Evolutionary conservation across 1,139 yeast genomes (phyloP), one percentile per base, ranked within the genome.

Genomic region (Waltiozyma solani): DNA sequence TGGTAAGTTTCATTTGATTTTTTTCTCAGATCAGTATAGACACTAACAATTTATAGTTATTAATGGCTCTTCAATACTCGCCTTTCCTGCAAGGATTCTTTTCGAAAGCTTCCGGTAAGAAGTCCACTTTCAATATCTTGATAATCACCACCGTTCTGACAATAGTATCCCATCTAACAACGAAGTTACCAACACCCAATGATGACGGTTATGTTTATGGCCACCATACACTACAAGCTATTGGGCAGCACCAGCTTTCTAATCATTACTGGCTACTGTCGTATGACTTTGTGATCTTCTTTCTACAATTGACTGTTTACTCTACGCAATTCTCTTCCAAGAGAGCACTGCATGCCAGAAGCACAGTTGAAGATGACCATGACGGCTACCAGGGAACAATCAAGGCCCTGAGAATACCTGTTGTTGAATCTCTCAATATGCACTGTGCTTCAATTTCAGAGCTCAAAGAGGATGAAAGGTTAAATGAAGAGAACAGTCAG

Each of bases 191-290:
- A 2, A 39, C 36, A 7, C 50, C 55, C 1, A 40, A 47, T 15
- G 37, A 36, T 2, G 51, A 46, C 32, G 54, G 54, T 3, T 52
- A 34, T 34, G 35, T 52, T 1, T 51, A 44, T 34, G 56, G 56
- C 0, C 55, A 52, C 18, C 50, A 46, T 26, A 44, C 50, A 4
- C 19, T 52, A 11, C 54, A 52, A 27, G 26, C 40, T 3, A 50
- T 52, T 22, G 56, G 56, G 1, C 48, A 51, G 26, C 9, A 15
- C 2, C 51, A 46, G 27, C 32, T 52, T 1, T n/a, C 37, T 1
- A 39, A 35, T 18, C 49, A 45, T 19, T 40, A 38, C 7, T 46
- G 40, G 42, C 35, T 52, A 3, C 29, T 40, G 2, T 34, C 15
- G 1, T 25, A 46, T 3, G 56, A 52, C 34, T 5, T 37, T 4